Evolutionary conservation across 129 eudicot genomes (phyloP).

Genomic region (Helianthus tuberosus): DNA sequence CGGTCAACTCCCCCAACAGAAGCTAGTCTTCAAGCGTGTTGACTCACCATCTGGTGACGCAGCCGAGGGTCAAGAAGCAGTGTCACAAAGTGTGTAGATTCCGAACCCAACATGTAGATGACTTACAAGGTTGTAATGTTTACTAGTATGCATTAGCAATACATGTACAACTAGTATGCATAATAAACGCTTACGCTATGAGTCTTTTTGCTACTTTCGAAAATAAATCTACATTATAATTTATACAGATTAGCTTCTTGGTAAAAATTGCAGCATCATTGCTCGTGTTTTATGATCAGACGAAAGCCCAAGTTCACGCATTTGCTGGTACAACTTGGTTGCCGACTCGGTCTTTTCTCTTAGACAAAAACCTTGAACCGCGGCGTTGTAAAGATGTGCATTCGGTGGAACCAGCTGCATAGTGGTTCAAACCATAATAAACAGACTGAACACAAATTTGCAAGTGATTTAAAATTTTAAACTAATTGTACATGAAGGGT

Average conservation of each 20-base stretch:
- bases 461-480: background rate
- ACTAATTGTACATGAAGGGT: too few species aligned
- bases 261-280: conserved; percentile 77
- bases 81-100: conserved; percentile 40
- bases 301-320: conserved; percentile 63
- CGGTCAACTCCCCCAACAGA: conserved; percentile 96
- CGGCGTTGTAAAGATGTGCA: conserved; percentile 77
- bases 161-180: conserved; percentile 15
- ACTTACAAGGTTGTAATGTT: conserved; percentile 3
- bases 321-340: conserved; percentile 59
- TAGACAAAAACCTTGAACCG: conserved; percentile 79
- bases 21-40: conserved; percentile 59
- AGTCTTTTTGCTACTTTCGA: background rate
- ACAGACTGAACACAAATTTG: background rate
- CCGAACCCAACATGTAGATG: conserved; percentile 1
- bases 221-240: background rate
- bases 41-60: conserved; percentile 37
- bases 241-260: conserved; percentile 23
- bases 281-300: conserved; percentile 94
- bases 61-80: conserved; percentile 46
- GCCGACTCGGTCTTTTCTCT: conserved; percentile 61
- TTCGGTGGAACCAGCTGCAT: conserved; percentile 62
- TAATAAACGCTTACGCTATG: conserved; percentile 26
- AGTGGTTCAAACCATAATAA: background rate
- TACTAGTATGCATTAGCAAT: conserved; percentile 21